Conservation (phyloP, 176 grass and related monocot genomes). For the Tuctoria greenei region DNA sequence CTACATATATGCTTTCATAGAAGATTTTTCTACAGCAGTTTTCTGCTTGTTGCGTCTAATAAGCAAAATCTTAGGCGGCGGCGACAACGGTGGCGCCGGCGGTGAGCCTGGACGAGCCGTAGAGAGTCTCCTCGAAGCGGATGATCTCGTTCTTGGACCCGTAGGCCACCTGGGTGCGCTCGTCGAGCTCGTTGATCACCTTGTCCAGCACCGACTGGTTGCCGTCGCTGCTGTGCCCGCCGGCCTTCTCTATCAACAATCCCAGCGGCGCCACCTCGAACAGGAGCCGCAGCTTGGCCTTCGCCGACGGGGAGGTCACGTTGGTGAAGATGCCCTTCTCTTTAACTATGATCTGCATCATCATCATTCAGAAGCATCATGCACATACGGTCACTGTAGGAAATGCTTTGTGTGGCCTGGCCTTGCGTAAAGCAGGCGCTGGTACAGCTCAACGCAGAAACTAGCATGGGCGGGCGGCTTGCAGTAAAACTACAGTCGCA, state of each 20-base stretch:
- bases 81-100: conserved; percentile 56
- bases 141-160: conserved; percentile 99
- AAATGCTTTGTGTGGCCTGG: conserved; percentile 19
- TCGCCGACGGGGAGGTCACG: conserved; percentile 71
- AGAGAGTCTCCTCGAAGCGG: conserved; percentile 90
- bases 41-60: neutral
- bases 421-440: conserved; percentile 43
- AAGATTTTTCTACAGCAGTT: too few relatives aligned
- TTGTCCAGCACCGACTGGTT: conserved; percentile 83
- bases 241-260: conserved; percentile 87
- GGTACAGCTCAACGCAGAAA: conserved; percentile 13
- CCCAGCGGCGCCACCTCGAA: conserved; percentile 96
- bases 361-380: too few relatives aligned
- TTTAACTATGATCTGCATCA: conserved; percentile 92
- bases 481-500: conserved; percentile 26
- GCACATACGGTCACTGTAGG: conserved; percentile 23
- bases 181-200: conserved; percentile 69
- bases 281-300: conserved; percentile 92
- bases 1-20: too few relatives aligned
- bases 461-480: conserved; percentile 28
- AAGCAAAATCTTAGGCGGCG: conserved; percentile 33
- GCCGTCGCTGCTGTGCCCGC: conserved; percentile 92
- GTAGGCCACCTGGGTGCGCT: conserved; percentile 82
- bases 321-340: conserved; percentile 99
- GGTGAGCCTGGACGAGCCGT: conserved; percentile 74